Conservation (phyloP, 495 filamentous ascomycete species). For the Penicillium riverlandense region DNA sequence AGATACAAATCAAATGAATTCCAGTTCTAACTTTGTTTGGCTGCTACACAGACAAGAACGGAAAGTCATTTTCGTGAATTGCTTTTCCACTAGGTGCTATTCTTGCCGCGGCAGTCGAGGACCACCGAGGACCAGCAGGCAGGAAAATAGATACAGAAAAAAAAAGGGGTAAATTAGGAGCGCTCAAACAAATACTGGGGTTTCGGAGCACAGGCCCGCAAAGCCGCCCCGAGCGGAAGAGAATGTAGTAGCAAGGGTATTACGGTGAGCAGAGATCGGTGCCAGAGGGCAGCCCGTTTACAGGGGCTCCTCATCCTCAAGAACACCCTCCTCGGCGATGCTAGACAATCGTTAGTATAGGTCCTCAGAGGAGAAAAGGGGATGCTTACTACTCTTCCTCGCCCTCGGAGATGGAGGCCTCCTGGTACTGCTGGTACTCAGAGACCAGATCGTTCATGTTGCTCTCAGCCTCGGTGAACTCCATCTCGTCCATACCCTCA, state of each 20-base stretch:
- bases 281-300: slow-evolving; percentile 21
- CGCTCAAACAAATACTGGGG: slow-evolving; percentile 37
- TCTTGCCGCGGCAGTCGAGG: slow-evolving; percentile 20
- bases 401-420: slow-evolving; percentile 76
- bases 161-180: slow-evolving; percentile 28
- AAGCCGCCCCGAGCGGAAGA: slow-evolving; percentile 20
- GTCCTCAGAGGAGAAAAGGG: background rate
- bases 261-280: slow-evolving; percentile 34
- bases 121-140: slow-evolving; percentile 16
- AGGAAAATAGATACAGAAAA: slow-evolving; percentile 38
- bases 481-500: slow-evolving; percentile 99
- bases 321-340: slow-evolving; percentile 33
- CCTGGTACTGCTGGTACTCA: slow-evolving; percentile 99
- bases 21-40: no score
- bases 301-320: slow-evolving; percentile 28
- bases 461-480: slow-evolving; percentile 99
- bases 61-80: slow-evolving; percentile 17
- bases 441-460: slow-evolving; percentile 99
- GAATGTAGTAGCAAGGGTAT: slow-evolving; percentile 39
- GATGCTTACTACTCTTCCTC: slow-evolving; percentile 59
- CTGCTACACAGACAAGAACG: background rate
- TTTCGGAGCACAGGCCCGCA: slow-evolving; percentile 19
- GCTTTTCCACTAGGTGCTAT: slow-evolving; percentile 38
- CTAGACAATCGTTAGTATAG: slow-evolving; percentile 7
- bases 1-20: no score